Base-by-base conservation (phyloP, 2,329 filamentous ascomycete genomes). In the Lasiodiplodia sp. region DNA sequence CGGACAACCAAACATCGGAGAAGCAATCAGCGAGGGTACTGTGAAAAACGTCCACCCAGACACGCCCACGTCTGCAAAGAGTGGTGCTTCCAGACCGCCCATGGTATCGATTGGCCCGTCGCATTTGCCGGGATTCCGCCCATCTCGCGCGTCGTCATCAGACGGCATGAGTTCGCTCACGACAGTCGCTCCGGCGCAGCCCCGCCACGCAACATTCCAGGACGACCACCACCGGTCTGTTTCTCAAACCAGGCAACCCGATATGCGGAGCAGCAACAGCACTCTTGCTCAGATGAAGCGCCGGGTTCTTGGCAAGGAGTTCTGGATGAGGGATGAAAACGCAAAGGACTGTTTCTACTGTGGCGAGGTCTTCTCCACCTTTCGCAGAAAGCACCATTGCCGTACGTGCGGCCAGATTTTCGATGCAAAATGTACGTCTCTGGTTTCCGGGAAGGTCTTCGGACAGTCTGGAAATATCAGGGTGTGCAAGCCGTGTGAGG, bases 241-340 rank as follows among this genome's bases (percentile, higher is more conserved):
- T 11, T 64, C 67, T 18, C 51, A 64, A 21, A 68, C 47, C 8
- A 57, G 58, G n/a, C 67, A 64, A 80, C 70, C 77, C 86, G 66
- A 82, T 83, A 55, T 63, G 47, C 66, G 66, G 14, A 16, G 67
- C 44, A 25, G 47, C 16, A 76, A 72, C 25, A 77, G 71, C 44
- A 72, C 76, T 4, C 74, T 79, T 37, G 75, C 79, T 62, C 90
- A 92, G 73, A 91, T 97, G 84, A 89, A 91, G 71, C 92, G 93
- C 74, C 94, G 95, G 75, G 90, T 99, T 8, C 83, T 98, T 56
- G 97, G 92, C 78, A 96, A 94, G 75, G 94, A 98, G 73, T 98
- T 97, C 74, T 98, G 95, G 96, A 99, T 99, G 96, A 92, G 94
- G 69, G 96, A 99, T 77, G 96, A 98, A 76, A 97, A 96, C 71